Conservation (phyloP, 495 filamentous ascomycete species). For the Lophium mytilinum region DNA sequence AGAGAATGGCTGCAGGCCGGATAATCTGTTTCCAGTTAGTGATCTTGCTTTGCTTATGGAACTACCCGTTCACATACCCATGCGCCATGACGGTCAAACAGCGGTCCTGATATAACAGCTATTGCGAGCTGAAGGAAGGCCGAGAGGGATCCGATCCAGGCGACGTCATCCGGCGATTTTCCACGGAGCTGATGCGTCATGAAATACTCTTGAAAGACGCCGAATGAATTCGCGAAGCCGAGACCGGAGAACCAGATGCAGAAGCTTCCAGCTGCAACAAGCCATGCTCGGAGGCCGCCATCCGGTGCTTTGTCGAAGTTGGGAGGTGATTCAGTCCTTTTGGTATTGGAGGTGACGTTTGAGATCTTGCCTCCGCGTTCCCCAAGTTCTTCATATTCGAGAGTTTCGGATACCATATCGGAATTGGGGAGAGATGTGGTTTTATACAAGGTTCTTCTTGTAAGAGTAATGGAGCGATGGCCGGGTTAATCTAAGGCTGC, state of each 20-base stretch:
- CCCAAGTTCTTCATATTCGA: background rate
- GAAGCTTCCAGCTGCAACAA: slow-evolving; percentile 22
- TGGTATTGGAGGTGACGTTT: background rate
- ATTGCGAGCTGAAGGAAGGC: slow-evolving; percentile 42
- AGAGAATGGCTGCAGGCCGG: slow-evolving; percentile 19
- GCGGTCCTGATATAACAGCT: slow-evolving; percentile 40
- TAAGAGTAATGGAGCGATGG: background rate
- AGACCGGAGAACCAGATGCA: slow-evolving; percentile 45
- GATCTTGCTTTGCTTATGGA: slow-evolving; percentile 46
- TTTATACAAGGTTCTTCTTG: background rate
- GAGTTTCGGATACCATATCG: background rate
- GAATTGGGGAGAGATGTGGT: background rate
- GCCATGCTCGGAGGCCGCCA: slow-evolving; percentile 28
- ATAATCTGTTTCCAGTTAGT: slow-evolving; percentile 37
- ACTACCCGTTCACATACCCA: slow-evolving; percentile 24
- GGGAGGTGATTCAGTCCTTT: background rate
- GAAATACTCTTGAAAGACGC: slow-evolving; percentile 57
- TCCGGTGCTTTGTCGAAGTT: slow-evolving; percentile 37
- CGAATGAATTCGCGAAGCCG: slow-evolving; percentile 57
- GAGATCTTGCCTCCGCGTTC: background rate
- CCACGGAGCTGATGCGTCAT: slow-evolving; percentile 39
- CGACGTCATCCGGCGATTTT: slow-evolving; percentile 43
- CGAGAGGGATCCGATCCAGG: slow-evolving; percentile 53
- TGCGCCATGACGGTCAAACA: slow-evolving; percentile 46
- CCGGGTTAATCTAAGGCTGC: background rate